phyloP scores from a whole-genome alignment of 2,329 filamentous ascomycete species.

The Lachnellula cervina region DNA sequence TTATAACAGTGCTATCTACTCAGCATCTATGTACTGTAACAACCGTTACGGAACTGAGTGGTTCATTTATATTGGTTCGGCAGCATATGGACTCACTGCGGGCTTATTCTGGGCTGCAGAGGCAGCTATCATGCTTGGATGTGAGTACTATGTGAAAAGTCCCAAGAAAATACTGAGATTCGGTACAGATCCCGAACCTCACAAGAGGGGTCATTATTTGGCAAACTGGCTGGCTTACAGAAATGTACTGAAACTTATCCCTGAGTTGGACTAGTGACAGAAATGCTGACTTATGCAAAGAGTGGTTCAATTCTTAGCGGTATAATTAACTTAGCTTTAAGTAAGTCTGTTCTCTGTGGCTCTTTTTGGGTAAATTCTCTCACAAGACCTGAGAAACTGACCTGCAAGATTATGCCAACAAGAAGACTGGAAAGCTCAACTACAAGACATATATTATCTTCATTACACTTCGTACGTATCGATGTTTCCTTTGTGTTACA shows the following conservation, averaged over 20 bases:
- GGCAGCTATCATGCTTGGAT: conserved; percentile 37
- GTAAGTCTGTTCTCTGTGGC: no score
- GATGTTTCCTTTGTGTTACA: not conserved
- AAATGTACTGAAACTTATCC: conserved; percentile 20
- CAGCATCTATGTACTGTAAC: conserved; percentile 37
- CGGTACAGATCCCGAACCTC: conserved; percentile 27
- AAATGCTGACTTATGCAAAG: no score
- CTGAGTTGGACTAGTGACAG: no score
- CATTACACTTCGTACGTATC: conserved; percentile 37
- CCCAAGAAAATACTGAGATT: no score
- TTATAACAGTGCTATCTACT: conserved; percentile 30
- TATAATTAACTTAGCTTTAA: conserved; percentile 45
- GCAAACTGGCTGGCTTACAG: conserved; percentile 38
- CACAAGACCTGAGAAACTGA: no score
- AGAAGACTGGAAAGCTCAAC: conserved; percentile 35
- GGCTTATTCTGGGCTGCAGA: conserved; percentile 40
- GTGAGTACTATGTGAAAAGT: no score
- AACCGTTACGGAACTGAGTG: conserved; percentile 36
- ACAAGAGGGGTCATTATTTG: conserved; percentile 23
- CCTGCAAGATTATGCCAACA: conserved; percentile 11
- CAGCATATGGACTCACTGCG: conserved; percentile 36
- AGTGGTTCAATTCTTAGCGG: conserved; percentile 40
- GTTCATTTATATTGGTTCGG: conserved; percentile 37
- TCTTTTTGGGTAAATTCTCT: no score
- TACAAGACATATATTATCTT: conserved; percentile 41